Conservation (phyloP, 192 early-diverging fungal species). For the Radiomyces spectabilis region DNA sequence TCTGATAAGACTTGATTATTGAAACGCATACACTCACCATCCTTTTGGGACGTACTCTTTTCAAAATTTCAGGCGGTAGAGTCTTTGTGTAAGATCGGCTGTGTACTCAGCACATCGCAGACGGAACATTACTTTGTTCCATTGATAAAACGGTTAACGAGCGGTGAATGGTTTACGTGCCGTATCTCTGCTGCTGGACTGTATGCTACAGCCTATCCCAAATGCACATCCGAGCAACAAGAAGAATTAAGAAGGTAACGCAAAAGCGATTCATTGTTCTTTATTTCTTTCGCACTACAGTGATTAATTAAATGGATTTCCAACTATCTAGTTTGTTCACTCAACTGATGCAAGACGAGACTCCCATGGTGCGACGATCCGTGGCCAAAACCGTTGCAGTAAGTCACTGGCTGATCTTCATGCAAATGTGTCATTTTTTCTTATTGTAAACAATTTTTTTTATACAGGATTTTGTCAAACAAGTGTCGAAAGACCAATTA, state of each 20-base stretch:
- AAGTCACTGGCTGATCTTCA: constrained; percentile 12
- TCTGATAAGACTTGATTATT: too few relatives aligned
- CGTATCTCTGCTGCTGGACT: constrained; percentile 89
- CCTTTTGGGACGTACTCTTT: too few relatives aligned
- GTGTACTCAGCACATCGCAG: constrained; percentile 64
- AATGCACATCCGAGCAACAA: constrained; percentile 69
- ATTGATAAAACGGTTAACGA: constrained; percentile 84
- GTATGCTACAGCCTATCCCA: constrained; percentile 80
- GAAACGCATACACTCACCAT: too few relatives aligned
- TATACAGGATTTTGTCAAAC: constrained; percentile 60
- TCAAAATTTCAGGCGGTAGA: constrained; percentile 94
- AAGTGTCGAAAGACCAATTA: constrained; percentile 66
- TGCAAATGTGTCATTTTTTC: background rate
- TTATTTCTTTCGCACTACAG: too few relatives aligned
- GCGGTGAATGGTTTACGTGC: constrained; percentile 98
- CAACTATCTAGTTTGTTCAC: constrained; percentile 52
- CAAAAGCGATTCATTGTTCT: background rate
- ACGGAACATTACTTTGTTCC: constrained; percentile 89
- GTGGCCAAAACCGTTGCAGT: constrained; percentile 78
- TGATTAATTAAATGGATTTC: background rate
- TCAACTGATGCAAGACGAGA: constrained; percentile 87
- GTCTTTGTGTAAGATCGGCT: constrained; percentile 82
- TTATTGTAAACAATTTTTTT: background rate
- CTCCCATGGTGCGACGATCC: constrained; percentile 96
- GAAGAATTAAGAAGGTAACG: constrained; percentile 76